A percentile compares a stretch with the other conserved stretches of the same genome.
These are phyloP conservation scores for Byssochlamys sp. DNA, from an alignment of 2,329 filamentous ascomycete genomes.

Conservation along the genomic window DNA sequence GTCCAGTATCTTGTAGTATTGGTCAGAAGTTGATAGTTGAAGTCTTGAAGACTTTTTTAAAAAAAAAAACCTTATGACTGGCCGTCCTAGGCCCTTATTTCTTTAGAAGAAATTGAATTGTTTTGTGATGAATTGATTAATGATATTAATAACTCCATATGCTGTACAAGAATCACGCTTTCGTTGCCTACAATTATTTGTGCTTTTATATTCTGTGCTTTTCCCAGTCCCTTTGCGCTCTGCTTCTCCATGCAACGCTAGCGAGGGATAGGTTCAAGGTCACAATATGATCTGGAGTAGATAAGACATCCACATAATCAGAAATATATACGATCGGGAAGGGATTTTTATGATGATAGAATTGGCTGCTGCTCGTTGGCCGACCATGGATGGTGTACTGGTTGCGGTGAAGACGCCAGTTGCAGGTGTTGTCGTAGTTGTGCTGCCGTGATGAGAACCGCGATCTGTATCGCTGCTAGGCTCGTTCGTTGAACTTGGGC, in stretches of 20 bases:
- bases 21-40: too few species aligned
- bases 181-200: neutral
- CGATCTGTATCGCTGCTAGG: neutral
- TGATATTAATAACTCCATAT: neutral
- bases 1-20: too few species aligned
- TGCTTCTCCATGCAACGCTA: neutral
- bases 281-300: neutral
- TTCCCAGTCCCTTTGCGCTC: neutral
- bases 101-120: neutral
- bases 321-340: neutral
- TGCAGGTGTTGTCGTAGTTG: conserved; percentile 9
- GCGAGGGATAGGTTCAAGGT: neutral
- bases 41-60: too few species aligned
- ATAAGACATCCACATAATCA: neutral
- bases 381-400: conserved; percentile 9
- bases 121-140: neutral
- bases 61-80: neutral
- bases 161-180: neutral
- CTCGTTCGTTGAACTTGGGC: conserved; percentile 2
- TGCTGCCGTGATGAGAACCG: conserved; percentile 9
- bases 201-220: neutral
- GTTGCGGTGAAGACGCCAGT: conserved; percentile 26
- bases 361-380: neutral
- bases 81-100: neutral
- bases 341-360: neutral